Evolutionary conservation across 1,284 basidiomycete species (phyloP), one percentile per base, ranked within the genome.

Genomic region (Quambalaria eucalypti): DNA sequence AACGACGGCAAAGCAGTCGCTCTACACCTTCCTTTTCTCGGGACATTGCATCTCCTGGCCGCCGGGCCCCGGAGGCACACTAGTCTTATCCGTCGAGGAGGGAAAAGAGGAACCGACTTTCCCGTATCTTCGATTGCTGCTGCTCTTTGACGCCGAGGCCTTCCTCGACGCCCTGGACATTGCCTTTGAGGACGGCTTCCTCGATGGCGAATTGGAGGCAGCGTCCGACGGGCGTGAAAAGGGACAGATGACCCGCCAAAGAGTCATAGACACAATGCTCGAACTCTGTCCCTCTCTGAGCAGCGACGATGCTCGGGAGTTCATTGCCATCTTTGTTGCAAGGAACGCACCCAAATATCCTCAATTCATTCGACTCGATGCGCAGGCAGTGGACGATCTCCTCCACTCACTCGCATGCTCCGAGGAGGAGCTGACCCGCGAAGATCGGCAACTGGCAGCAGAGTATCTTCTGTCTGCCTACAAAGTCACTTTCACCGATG

Each of bases 331-430:
- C 64, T 99, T 99, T 76, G 83, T 97, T 56, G 89, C 95, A 1
- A 86, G 92, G 56, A 99, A 97, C 74, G 83, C 95, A 14, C 89
- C 95, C 0, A 98, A 97, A 78, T 99, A 97, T 76, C 85, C 87
- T 0, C 91, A 96, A 76, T 91, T 87, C 77, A 82, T 97, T 57
- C 78, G 82, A 55, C 80, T 92, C 36, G 77, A 84, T 0, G 84
- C 83, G 2, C 84, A 82, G 42, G 79, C 82, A 1, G 80, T 91
- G 4, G 85, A 90, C 61, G 79, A 79, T 40, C 84, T 97, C 61
- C 82, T 99, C 33, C 80, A 87, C 48, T 82, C 83, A 8, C 83
- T 99, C 9, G 84, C 88, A 0, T 78, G 81, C 28, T 88, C 91
- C 68, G 76, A 80, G 10, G 39, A 60, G n/a, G 58, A 59, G 9